phyloP scores from a whole-genome alignment of 495 filamentous ascomycete species.

The Jackrogersella multiformis region DNA sequence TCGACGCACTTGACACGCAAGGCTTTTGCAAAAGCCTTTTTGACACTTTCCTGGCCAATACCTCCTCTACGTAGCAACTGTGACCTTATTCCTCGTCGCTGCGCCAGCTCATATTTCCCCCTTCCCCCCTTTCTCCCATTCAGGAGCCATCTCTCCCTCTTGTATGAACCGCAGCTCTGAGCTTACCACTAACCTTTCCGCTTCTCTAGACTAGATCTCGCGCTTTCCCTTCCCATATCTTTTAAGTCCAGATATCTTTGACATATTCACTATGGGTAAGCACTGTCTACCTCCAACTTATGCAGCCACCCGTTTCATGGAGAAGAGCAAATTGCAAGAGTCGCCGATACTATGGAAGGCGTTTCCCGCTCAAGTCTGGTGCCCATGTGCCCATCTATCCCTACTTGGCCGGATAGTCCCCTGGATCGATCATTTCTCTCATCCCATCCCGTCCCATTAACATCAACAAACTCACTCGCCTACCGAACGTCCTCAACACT shows the following conservation, averaged over 20 bases:
- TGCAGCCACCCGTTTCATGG: conserved; percentile 43
- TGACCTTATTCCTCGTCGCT: neutral
- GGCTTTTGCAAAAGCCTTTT: neutral
- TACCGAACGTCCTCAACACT: conserved; percentile 14
- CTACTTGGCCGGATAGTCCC: conserved; percentile 24
- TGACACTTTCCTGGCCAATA: neutral
- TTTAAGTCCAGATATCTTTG: conserved; percentile 42
- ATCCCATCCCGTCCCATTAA: conserved; percentile 26
- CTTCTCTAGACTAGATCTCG: conserved; percentile 35
- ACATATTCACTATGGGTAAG: conserved; percentile 61
- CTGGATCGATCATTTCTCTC: conserved; percentile 37
- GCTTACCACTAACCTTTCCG: conserved; percentile 27
- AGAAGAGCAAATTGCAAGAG: conserved; percentile 46
- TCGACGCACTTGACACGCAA: neutral
- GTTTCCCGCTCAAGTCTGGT: neutral
- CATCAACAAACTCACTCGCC: conserved; percentile 35
- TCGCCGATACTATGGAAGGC: conserved; percentile 36
- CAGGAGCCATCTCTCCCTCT: conserved; percentile 15
- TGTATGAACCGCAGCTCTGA: conserved; percentile 4
- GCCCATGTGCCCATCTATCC: conserved; percentile 3
- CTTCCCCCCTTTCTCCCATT: neutral
- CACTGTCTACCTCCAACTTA: conserved; percentile 48
- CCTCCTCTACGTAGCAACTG: neutral
- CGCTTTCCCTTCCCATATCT: conserved; percentile 42
- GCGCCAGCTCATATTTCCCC: neutral